These are phyloP conservation scores for Candida namnaoensis DNA, from an alignment of 805 yeast species.

Conservation along the genomic window DNA sequence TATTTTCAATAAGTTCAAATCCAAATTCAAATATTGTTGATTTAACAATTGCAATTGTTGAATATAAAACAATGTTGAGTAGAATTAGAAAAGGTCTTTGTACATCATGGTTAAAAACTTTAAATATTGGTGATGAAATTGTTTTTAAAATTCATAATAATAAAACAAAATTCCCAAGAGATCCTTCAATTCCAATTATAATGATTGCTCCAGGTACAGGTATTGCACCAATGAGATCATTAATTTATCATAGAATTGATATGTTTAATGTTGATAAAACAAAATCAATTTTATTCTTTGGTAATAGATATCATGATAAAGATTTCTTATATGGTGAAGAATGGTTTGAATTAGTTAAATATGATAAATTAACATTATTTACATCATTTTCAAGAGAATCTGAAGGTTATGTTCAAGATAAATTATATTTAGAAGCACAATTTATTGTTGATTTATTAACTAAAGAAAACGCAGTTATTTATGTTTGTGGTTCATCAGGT, in stretches of 20 bases:
- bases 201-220: constrained; percentile 95
- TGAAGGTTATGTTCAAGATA: constrained; percentile 73
- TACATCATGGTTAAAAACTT: constrained; percentile 58
- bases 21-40: constrained; percentile 40
- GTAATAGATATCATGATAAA: constrained; percentile 55
- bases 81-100: constrained; percentile 76
- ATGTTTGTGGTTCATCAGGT: constrained; percentile 90
- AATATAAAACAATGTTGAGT: constrained; percentile 74
- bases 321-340: constrained; percentile 60
- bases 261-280: constrained; percentile 13
- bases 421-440: constrained; percentile 41
- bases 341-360: constrained; percentile 32
- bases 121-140: constrained; percentile 39
- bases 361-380: constrained; percentile 29
- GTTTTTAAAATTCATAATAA: constrained; percentile 43
- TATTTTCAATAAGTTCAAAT: constrained; percentile 75
- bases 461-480: constrained; percentile 51
- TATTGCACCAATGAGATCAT: constrained; percentile 80
- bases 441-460: constrained; percentile 44
- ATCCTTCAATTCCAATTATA: constrained; percentile 39
- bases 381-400: constrained; percentile 44
- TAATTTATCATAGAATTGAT: constrained; percentile 36
- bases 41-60: constrained; percentile 75
- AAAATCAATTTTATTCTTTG: constrained; percentile 54
- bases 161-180: constrained; percentile 26